These are phyloP conservation scores for Fusarium concolor DNA, from an alignment of 2,329 filamentous ascomycete species.

Conservation along the genomic window DNA sequence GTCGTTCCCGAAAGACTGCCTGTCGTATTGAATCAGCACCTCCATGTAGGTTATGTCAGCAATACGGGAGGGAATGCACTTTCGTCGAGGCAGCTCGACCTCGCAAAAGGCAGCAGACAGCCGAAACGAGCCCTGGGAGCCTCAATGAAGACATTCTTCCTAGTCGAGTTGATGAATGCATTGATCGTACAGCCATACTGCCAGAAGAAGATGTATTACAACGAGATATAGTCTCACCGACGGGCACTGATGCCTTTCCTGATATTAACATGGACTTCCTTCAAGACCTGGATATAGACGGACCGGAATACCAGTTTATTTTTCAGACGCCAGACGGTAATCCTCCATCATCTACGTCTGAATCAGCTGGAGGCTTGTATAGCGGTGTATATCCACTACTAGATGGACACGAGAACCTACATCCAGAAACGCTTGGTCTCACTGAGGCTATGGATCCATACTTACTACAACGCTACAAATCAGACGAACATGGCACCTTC, in stretches of 20 bases:
- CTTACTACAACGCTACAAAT: neutral
- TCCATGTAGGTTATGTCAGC: neutral
- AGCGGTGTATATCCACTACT: fast-evolving
- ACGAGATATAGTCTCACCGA: neutral
- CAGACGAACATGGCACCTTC: neutral
- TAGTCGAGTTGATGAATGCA: fast-evolving
- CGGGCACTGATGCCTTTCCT: neutral
- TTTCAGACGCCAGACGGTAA: neutral
- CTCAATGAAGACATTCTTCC: fast-evolving
- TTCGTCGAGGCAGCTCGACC: neutral
- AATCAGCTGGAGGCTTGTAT: fast-evolving
- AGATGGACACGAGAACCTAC: neutral
- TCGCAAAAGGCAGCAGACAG: neutral
- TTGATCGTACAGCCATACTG: fast-evolving
- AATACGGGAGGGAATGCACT: neutral
- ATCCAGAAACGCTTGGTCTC: constrained; percentile 1
- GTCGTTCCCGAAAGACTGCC: neutral
- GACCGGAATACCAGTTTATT: constrained; percentile 1
- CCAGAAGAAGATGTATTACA: fast-evolving
- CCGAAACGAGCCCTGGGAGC: neutral
- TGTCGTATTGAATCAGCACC: neutral
- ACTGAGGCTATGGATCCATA: constrained; percentile 14
- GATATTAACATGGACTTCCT: constrained; percentile 7
- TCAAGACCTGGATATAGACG: neutral
- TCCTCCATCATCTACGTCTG: fast-evolving